Evolutionary conservation across 306 rosid species (phyloP).

Genomic region (Vigna hirtella): DNA sequence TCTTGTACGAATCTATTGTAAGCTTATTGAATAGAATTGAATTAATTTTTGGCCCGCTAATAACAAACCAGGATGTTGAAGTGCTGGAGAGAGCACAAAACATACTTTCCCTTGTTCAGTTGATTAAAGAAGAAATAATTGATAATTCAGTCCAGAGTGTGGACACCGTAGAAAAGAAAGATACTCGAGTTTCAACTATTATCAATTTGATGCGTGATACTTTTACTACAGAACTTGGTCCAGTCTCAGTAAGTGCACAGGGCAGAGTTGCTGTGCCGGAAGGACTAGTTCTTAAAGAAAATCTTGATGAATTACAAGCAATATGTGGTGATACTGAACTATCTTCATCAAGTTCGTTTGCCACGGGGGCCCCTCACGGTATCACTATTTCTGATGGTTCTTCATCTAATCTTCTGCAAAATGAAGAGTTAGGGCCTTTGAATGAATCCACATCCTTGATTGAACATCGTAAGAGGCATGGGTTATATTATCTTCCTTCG

Average conservation of each 20-base stretch:
- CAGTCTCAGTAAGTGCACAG: conserved; percentile 77
- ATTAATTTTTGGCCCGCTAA: conserved; percentile 62
- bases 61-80: conserved; percentile 77
- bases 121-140: conserved; percentile 60
- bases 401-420: conserved; percentile 48
- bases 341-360: conserved; percentile 55
- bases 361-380: conserved; percentile 53
- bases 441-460: conserved; percentile 82
- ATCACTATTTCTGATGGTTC: conserved; percentile 50
- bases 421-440: conserved; percentile 59
- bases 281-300: conserved; percentile 72
- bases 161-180: conserved; percentile 49
- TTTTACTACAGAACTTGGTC: conserved; percentile 75
- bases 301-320: conserved; percentile 71
- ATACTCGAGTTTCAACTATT: conserved; percentile 53
- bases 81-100: conserved; percentile 81
- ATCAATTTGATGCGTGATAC: conserved; percentile 60
- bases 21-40: conserved; percentile 64
- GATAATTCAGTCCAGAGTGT: conserved; percentile 48
- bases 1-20: conserved; percentile 56
- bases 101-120: conserved; percentile 65
- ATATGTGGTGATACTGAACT: conserved; percentile 69
- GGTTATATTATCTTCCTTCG: conserved; percentile 84
- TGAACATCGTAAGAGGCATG: conserved; percentile 93
- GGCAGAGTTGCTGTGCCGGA: conserved; percentile 84